phyloP scores from a whole-genome alignment of 306 rosid species.

The Vigna angularis region DNA sequence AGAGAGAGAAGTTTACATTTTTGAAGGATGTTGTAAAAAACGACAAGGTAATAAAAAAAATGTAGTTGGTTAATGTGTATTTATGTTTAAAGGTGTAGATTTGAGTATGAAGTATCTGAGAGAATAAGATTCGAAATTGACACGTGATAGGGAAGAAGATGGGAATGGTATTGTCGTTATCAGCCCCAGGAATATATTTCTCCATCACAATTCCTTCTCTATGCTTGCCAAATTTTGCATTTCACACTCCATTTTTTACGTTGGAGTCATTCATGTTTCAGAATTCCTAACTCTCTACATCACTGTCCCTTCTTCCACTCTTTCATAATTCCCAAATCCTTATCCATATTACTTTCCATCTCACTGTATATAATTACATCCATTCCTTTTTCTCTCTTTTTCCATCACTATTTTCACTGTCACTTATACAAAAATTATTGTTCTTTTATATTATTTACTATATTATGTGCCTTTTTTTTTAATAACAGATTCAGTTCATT shows the following conservation, averaged over 20 bases:
- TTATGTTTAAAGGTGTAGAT: background rate
- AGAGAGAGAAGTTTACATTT: background rate
- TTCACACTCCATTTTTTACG: background rate
- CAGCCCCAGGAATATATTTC: constrained; percentile 39
- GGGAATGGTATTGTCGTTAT: constrained; percentile 27
- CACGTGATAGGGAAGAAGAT: constrained; percentile 26
- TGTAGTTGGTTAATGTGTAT: background rate
- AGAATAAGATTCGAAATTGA: constrained; percentile 22
- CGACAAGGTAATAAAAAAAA: background rate
- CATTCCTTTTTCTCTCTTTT: background rate
- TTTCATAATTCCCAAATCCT: constrained; percentile 23
- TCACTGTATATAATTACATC: constrained; percentile 27
- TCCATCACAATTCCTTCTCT: background rate
- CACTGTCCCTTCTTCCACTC: background rate
- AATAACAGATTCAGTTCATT: too few species aligned
- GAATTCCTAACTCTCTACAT: constrained; percentile 35
- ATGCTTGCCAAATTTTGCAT: background rate
- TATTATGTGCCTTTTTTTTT: too few species aligned
- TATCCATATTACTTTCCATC: constrained; percentile 32
- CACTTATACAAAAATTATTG: too few species aligned
- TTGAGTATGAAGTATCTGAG: background rate
- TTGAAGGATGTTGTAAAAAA: background rate
- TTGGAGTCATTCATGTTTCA: background rate
- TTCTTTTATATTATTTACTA: too few species aligned
- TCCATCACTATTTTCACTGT: background rate